A percentile compares a stretch with the other conserved stretches of the same genome.
These are phyloP conservation scores for Monascus purpureus DNA, from an alignment of 495 filamentous ascomycete species.

Conservation along the genomic window DNA sequence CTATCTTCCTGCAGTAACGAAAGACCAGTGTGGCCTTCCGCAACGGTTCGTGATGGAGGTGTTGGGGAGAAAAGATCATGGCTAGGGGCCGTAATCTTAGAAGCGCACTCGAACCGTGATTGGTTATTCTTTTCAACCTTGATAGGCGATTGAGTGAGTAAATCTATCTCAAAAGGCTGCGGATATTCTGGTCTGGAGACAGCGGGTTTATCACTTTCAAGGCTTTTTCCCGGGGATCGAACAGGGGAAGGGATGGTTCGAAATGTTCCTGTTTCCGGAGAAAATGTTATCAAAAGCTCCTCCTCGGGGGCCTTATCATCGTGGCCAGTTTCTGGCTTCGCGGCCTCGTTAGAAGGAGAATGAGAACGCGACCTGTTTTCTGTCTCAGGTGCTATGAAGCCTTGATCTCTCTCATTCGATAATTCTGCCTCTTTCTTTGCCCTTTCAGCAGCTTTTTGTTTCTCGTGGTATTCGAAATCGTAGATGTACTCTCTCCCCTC, in stretches of 20 bases:
- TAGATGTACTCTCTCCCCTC: constrained; percentile 36
- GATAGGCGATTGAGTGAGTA: background rate
- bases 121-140: background rate
- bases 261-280: constrained; percentile 36
- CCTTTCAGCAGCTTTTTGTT: background rate
- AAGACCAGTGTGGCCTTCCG: background rate
- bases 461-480: constrained; percentile 18
- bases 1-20: background rate
- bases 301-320: constrained; percentile 14
- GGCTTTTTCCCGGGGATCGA: constrained; percentile 12
- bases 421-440: background rate
- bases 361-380: too few species aligned
- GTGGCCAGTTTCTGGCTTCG: too few species aligned
- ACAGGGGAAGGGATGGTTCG: constrained; percentile 29
- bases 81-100: background rate
- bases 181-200: too few species aligned
- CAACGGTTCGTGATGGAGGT: background rate
- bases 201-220: constrained; percentile 3
- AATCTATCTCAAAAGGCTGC: background rate
- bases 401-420: too few species aligned
- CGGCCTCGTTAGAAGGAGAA: constrained; percentile 11
- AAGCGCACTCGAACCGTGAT: background rate
- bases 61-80: background rate
- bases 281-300: constrained; percentile 31
- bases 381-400: too few species aligned